These are phyloP conservation scores for Cordyceps cateniannulata DNA, from an alignment of 2,329 filamentous ascomycete species.

Conservation along the genomic window DNA sequence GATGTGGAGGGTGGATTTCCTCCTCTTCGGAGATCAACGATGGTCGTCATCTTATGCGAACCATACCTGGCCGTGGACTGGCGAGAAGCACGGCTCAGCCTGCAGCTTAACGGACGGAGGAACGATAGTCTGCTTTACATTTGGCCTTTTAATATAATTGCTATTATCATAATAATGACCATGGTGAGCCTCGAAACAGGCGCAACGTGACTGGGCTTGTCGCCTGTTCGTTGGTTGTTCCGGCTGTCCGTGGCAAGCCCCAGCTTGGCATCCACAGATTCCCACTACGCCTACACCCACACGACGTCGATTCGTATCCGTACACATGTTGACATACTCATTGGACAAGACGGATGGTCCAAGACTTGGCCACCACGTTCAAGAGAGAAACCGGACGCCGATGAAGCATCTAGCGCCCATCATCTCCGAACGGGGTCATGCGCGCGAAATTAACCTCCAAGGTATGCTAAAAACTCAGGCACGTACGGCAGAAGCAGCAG, in stretches of 20 bases:
- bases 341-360: not conserved
- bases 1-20: too few species aligned
- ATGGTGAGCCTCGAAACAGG: not conserved
- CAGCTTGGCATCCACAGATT: not conserved
- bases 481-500: not conserved
- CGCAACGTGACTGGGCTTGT: not conserved
- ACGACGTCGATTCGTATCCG: not conserved
- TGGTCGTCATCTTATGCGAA: not conserved
- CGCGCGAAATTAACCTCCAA: not conserved
- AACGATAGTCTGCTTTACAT: not conserved
- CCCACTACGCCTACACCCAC: not conserved
- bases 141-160: not conserved
- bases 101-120: not conserved
- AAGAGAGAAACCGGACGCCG: not conserved
- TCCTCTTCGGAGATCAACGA: too few species aligned
- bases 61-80: not conserved
- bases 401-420: not conserved
- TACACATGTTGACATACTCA: not conserved
- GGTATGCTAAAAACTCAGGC: not conserved
- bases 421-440: not conserved
- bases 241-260: not conserved
- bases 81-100: not conserved
- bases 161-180: not conserved
- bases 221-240: not conserved
- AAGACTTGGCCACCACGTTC: not conserved